Evolutionary conservation across 1,139 yeast species (phyloP).

Genomic region (Petasospora rhodanensis): DNA sequence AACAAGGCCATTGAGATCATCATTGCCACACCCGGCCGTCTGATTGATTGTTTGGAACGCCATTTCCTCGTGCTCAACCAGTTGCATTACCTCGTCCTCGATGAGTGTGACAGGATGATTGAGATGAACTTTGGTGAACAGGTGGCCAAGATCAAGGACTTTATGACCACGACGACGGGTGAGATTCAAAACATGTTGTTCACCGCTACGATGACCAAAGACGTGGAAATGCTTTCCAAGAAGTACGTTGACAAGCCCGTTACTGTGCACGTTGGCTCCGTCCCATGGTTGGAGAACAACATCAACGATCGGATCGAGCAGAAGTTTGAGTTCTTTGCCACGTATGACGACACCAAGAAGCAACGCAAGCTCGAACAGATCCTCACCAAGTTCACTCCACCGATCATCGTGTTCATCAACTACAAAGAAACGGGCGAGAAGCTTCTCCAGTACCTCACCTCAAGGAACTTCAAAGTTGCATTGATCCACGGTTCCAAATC

Average conservation of each 20-base stretch:
- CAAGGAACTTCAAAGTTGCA: constrained; percentile 47
- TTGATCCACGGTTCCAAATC: constrained; percentile 83
- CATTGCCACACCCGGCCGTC: constrained; percentile 92
- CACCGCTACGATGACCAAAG: constrained; percentile 86
- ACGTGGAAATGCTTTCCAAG: constrained; percentile 61
- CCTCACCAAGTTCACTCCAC: constrained; percentile 39
- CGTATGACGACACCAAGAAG: constrained; percentile 30
- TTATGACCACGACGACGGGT: constrained; percentile 26
- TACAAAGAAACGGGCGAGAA: constrained; percentile 68
- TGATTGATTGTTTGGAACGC: constrained; percentile 74
- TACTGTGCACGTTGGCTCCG: constrained; percentile 59
- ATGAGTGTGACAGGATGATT: constrained; percentile 94
- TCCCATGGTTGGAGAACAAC: constrained; percentile 32
- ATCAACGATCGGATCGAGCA: constrained; percentile 59
- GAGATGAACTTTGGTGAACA: constrained; percentile 92
- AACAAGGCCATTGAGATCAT: constrained; percentile 68
- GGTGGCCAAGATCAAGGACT: constrained; percentile 45
- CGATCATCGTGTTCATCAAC: constrained; percentile 79
- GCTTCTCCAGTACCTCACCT: constrained; percentile 46
- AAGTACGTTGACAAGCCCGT: constrained; percentile 61
- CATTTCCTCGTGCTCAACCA: constrained; percentile 55
- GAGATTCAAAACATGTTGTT: constrained; percentile 73
- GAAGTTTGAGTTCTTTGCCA: constrained; percentile 47
- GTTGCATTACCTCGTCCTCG: constrained; percentile 71
- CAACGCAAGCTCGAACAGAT: constrained; percentile 32